Conservation (phyloP, 768 basidiomycete genomes). For the Tricholoma sp. region DNA sequence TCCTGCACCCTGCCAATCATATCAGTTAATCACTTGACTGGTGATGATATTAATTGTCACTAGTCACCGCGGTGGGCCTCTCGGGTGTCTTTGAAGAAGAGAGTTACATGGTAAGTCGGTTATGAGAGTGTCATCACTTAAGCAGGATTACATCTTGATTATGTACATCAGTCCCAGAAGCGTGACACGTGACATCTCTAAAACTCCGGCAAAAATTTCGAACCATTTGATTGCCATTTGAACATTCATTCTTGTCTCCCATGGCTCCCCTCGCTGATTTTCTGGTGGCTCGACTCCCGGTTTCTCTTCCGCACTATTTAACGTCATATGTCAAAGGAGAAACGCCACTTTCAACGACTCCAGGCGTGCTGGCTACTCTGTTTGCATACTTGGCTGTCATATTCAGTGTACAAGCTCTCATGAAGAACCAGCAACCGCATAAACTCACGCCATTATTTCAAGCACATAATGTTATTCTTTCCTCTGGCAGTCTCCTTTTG, state of each 20-base stretch:
- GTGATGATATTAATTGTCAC: too few relatives aligned
- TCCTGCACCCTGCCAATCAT: too few relatives aligned
- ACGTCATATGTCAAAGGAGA: constrained; percentile 64
- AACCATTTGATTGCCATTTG: constrained; percentile 10
- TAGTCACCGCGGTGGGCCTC: too few relatives aligned
- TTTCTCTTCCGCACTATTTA: constrained; percentile 52
- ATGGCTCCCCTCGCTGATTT: constrained; percentile 76
- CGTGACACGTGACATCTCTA: constrained; percentile 11
- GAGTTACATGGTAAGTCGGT: too few relatives aligned
- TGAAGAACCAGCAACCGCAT: constrained; percentile 70
- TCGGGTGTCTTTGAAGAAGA: too few relatives aligned
- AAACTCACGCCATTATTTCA: constrained; percentile 85
- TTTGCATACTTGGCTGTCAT: constrained; percentile 82
- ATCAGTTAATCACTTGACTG: too few relatives aligned
- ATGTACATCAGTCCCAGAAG: background rate
- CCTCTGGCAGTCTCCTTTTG: constrained; percentile 76
- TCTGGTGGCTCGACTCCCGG: constrained; percentile 53
- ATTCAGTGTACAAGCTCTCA: constrained; percentile 77
- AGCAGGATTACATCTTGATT: too few relatives aligned
- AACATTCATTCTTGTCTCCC: constrained; percentile 18
- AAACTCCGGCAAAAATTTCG: constrained; percentile 14
- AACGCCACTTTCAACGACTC: constrained; percentile 80
- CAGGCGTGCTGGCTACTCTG: constrained; percentile 65
- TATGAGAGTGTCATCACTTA: too few relatives aligned
- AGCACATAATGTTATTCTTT: constrained; percentile 85